Conservation (phyloP, 2,329 filamentous ascomycete genomes). For the Penicillium psychrosexuale region DNA sequence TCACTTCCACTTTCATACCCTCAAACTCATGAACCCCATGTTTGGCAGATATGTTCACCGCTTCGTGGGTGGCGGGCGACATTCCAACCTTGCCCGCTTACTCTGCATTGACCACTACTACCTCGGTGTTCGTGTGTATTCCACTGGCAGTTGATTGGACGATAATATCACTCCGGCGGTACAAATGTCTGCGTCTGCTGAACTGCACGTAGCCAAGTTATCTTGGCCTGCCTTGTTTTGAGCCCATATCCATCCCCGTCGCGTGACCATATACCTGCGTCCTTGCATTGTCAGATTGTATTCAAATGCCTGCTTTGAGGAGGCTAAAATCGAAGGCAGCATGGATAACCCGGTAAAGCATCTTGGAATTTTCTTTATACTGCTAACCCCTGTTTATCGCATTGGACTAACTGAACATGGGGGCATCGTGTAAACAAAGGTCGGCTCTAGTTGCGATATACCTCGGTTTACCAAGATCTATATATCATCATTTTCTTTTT, state of each 20-base stretch:
- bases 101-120: constrained; percentile 52
- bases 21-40: constrained; percentile 54
- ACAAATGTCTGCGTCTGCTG: constrained; percentile 62
- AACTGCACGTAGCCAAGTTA: constrained; percentile 61
- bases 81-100: constrained; percentile 56
- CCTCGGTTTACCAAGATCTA: not conserved
- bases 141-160: constrained; percentile 53
- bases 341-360: constrained; percentile 57
- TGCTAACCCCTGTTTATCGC: not conserved
- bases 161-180: constrained; percentile 63
- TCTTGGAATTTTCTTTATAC: constrained; percentile 12
- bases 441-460: not conserved
- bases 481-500: not conserved
- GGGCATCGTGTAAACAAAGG: too few relatives aligned
- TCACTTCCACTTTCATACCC: constrained; percentile 48
- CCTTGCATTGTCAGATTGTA: constrained; percentile 37
- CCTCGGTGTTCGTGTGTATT: constrained; percentile 41
- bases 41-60: constrained; percentile 56
- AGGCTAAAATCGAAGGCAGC: constrained; percentile 54
- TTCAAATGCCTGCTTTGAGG: not conserved
- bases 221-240: constrained; percentile 46
- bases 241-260: constrained; percentile 62
- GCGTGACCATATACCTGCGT: constrained; percentile 55
- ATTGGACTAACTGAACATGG: too few relatives aligned
- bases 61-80: constrained; percentile 36